These are phyloP conservation scores for Plasmodium gaboni DNA, from an alignment of 169 alveolate species.

Conservation along the genomic window DNA sequence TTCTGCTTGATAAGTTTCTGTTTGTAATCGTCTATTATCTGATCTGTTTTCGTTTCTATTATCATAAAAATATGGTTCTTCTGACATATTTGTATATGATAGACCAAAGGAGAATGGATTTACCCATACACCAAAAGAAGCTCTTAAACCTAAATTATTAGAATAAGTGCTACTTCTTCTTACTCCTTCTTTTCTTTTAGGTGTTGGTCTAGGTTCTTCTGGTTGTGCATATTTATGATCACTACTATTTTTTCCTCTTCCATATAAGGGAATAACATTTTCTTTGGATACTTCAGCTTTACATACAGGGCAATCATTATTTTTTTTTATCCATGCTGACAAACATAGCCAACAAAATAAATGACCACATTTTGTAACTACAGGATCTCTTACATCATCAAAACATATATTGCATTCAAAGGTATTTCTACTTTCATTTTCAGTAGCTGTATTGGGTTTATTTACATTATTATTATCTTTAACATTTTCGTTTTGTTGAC, in stretches of 20 bases:
- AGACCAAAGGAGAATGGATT: conserved; percentile 69
- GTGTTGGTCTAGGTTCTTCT: conserved; percentile 75
- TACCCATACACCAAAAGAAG: conserved; percentile 72
- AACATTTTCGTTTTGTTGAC: conserved; percentile 3
- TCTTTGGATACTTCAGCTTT: conserved; percentile 94
- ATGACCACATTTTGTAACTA: conserved; percentile 98
- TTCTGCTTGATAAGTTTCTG: conserved; percentile 65
- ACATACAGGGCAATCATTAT: conserved; percentile 95
- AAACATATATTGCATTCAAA: conserved; percentile 97
- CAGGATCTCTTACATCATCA: conserved; percentile 97
- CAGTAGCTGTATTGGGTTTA: conserved; percentile 12
- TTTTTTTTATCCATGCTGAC: conserved; percentile 93
- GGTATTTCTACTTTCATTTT: conserved; percentile 77
- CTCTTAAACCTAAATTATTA: conserved; percentile 66
- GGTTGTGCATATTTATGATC: conserved; percentile 84
- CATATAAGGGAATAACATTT: conserved; percentile 93
- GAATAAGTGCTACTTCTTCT: conserved; percentile 45
- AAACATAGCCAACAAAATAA: conserved; percentile 96
- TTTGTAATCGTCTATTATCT: conserved; percentile 31
- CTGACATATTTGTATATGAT: conserved; percentile 69
- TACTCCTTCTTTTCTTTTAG: conserved; percentile 59
- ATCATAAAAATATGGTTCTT: conserved; percentile 42
- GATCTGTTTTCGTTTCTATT: conserved; percentile 36
- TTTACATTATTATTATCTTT: background rate
- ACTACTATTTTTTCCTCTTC: conserved; percentile 84